Conservation (phyloP, 306 rosid species). For the Fragaria nilgerrensis region DNA sequence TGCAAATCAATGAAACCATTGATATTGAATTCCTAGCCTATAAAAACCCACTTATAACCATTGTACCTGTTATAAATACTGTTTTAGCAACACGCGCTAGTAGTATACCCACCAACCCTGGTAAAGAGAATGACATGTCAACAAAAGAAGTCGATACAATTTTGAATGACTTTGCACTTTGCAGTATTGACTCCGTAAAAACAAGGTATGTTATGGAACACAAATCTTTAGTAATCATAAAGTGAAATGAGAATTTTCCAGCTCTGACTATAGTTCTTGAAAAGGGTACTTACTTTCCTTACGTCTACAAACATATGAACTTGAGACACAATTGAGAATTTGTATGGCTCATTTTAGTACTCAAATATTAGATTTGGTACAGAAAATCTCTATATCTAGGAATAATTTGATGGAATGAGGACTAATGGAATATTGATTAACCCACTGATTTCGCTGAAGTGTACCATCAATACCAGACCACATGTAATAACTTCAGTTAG, state of each 20-base stretch:
- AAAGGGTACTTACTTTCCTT: background rate
- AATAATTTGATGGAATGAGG: background rate
- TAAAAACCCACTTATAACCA: constrained; percentile 1
- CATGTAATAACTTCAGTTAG: background rate
- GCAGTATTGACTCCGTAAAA: background rate
- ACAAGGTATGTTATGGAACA: background rate
- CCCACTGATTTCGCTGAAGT: background rate
- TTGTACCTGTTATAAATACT: constrained; percentile 76
- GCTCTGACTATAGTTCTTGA: background rate
- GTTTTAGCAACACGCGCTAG: constrained; percentile 60
- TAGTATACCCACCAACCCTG: constrained; percentile 81
- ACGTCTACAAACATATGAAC: background rate
- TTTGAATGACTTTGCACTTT: background rate
- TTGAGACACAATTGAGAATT: background rate
- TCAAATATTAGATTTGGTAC: background rate
- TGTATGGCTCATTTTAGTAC: background rate
- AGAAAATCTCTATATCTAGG: background rate
- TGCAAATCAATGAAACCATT: background rate
- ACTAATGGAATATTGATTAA: background rate
- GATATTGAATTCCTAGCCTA: background rate
- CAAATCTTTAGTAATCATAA: background rate
- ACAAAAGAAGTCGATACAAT: background rate
- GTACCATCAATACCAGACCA: background rate
- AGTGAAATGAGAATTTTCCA: background rate
- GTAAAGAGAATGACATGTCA: constrained; percentile 27